A percentile compares a stretch with the other conserved stretches of the same genome.
Evolutionary conservation across 108 stramenopile genomes (phyloP).

Genomic region (Cyclotella choctawhatcheeana): DNA sequence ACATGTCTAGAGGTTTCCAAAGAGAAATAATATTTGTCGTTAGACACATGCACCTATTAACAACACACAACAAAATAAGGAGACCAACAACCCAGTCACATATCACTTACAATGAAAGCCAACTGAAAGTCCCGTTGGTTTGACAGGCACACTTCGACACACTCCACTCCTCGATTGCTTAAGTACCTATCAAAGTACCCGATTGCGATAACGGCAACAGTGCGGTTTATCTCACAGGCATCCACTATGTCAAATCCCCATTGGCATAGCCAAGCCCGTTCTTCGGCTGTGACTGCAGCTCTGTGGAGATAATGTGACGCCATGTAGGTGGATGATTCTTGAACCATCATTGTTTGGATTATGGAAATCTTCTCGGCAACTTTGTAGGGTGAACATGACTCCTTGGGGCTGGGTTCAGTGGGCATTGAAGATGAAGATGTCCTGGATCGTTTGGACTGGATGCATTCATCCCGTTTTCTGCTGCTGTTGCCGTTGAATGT

Average conservation of each 20-base stretch:
- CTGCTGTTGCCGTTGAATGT: too few species aligned
- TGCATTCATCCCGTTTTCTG: too few species aligned
- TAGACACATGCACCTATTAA: neutral
- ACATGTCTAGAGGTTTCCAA: neutral
- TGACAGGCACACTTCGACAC: neutral
- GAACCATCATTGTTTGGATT: neutral
- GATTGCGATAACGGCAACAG: neutral
- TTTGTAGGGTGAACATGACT: neutral
- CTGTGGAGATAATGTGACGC: neutral
- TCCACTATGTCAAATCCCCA: constrained; percentile 7
- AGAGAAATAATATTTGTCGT: neutral
- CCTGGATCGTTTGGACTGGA: neutral
- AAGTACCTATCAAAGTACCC: constrained; percentile 9
- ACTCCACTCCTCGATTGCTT: neutral
- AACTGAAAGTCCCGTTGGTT: constrained; percentile 4
- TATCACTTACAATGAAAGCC: constrained; percentile 5
- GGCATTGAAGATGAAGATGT: neutral
- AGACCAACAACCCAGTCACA: neutral
- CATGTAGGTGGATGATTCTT: neutral
- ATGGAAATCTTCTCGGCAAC: constrained; percentile 1
- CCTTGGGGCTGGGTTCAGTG: neutral
- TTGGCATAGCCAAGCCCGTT: neutral
- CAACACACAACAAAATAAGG: too few species aligned
- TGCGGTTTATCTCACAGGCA: neutral
- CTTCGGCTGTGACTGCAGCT: neutral